These are phyloP conservation scores for Monosporascus sp. DNA, from an alignment of 2,329 filamentous ascomycete genomes.

Conservation along the genomic window DNA sequence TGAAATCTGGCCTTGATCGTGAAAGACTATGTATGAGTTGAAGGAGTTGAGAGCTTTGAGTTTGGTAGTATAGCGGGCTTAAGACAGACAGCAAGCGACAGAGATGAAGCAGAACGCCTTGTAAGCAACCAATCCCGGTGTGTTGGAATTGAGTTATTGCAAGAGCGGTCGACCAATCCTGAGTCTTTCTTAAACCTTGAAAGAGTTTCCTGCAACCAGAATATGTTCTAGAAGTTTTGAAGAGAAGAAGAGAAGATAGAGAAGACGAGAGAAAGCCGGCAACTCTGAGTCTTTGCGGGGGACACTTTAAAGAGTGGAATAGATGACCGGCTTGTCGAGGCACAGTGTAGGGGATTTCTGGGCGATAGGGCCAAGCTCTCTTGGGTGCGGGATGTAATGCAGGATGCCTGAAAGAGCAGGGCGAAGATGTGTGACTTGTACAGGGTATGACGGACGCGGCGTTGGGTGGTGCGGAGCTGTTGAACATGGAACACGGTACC, in stretches of 20 bases:
- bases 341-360: constrained; percentile 10
- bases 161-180: constrained; percentile 16
- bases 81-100: constrained; percentile 6
- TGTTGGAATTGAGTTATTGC: constrained; percentile 16
- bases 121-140: constrained; percentile 12
- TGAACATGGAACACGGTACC: background rate
- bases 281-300: constrained; percentile 14
- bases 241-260: constrained; percentile 9
- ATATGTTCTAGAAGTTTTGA: constrained; percentile 8
- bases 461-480: background rate
- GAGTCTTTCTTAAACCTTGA: constrained; percentile 11
- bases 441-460: constrained; percentile 6
- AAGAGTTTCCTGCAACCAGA: constrained; percentile 10
- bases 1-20: constrained; percentile 12
- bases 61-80: background rate
- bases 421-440: constrained; percentile 18
- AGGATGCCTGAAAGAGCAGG: constrained; percentile 15
- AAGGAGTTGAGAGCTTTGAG: constrained; percentile 2
- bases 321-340: constrained; percentile 1
- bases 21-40: constrained; percentile 8
- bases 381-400: constrained; percentile 18
- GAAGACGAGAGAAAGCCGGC: constrained; percentile 2
- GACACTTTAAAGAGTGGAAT: constrained; percentile 6
- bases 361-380: constrained; percentile 14
- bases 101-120: constrained; percentile 9